Evolutionary conservation across 176 grass and related monocot species (phyloP), one percentile per base, ranked within the genome.

Genomic region (Bolboschoenus planiculmis): DNA sequence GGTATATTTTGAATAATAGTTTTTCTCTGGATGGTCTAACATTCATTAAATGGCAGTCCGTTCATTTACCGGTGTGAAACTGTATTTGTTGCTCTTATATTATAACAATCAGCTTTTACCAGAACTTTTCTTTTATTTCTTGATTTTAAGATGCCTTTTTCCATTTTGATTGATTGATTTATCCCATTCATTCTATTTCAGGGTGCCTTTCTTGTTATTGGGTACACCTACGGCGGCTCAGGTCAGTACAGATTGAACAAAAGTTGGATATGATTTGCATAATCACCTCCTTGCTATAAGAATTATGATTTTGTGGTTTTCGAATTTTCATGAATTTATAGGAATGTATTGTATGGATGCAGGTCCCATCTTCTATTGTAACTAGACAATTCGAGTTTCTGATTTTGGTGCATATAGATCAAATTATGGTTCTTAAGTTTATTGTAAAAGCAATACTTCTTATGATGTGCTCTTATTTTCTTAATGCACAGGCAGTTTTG

Each of bases 171-270:
- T 84, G 37, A 67, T 29, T 14, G 26, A 63, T 10, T 81, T 48
- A 4, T 84, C 7, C 0, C 56, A 53, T 46, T 78, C 53, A 42
- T 20, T 56, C 36, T 50, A 56, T 86, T 86, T 54, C 87, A 94
- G 92, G 94, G 92, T 7, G 86, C 88, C 27, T 92, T 97, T 68
- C 57, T 94, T 87, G 88, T 97, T 3, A 54, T 97, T 43, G 94
- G 85, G 39, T 97, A 94, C 83, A 87, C 89, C 34, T 92, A 88
- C 67, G 83, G 83, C 35, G 56, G 91, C 83, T 85, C 94, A 89
- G 90, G 94, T 97, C 4, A 20, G 89, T 87, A 65, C 16, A 34
- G 10, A 78, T 51, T 46, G 14, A 15, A 44, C 39, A 37, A 78
- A 61, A 23, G 4, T 50, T 35, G 27, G 0, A 53, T 55, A 24